Conservation (phyloP, 768 basidiomycete genomes). For the Lentinus tigrinus region DNA sequence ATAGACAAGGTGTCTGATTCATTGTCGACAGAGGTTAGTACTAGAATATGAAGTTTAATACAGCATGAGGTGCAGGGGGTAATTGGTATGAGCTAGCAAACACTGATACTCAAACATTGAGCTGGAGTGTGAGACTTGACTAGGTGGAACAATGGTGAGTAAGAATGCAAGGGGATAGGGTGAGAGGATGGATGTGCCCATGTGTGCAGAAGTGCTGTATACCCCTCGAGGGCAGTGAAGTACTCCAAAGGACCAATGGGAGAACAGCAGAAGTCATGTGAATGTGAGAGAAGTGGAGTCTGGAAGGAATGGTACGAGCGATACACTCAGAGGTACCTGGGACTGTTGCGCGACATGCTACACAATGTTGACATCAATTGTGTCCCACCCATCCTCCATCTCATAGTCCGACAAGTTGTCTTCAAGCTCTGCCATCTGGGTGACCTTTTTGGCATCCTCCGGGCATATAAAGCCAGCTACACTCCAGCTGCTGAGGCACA, state of each 20-base stretch:
- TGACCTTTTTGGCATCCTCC: not conserved
- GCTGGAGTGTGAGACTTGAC: no score
- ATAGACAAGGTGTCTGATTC: no score
- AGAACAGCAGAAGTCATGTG: constrained; percentile 19
- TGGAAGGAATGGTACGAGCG: no score
- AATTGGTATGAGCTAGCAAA: no score
- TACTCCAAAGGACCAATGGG: constrained; percentile 41
- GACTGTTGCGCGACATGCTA: no score
- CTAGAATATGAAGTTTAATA: no score
- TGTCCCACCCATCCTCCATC: not conserved
- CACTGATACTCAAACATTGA: no score
- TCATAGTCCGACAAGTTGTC: not conserved
- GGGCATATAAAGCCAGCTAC: not conserved
- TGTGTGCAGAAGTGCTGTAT: constrained; percentile 38
- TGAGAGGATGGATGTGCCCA: constrained; percentile 8
- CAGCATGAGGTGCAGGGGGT: no score
- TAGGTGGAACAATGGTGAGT: no score
- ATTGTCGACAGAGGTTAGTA: no score
- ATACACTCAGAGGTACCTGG: no score
- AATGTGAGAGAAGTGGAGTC: constrained; percentile 20
- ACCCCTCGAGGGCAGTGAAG: constrained; percentile 59
- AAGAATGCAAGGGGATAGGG: no score
- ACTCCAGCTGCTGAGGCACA: not conserved
- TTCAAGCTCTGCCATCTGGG: not conserved
- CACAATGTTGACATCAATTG: not conserved